Evolutionary conservation across 139 green algal genomes (phyloP).

Genomic region (Coelastrella sp.): DNA sequence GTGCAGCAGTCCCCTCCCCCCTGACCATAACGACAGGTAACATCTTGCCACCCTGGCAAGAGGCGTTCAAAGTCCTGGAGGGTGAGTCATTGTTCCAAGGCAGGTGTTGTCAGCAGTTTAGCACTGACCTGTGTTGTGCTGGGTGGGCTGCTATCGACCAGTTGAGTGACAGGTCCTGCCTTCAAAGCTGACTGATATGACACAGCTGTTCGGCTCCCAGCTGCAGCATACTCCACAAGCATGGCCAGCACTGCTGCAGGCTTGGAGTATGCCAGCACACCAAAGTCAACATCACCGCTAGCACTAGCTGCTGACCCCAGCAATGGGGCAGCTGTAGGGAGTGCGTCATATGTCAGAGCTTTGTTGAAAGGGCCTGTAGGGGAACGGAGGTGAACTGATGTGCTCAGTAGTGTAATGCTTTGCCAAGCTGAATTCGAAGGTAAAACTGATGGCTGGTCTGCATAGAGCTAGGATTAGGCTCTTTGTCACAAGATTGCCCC

Average conservation of each 20-base stretch:
- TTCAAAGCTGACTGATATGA: not conserved
- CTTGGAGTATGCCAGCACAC: conserved; percentile 22
- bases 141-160: not conserved
- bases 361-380: not conserved
- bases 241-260: conserved; percentile 4
- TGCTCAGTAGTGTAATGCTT: too few relatives aligned
- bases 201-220: not conserved
- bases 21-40: not conserved
- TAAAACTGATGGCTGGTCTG: too few relatives aligned
- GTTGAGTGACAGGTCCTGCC: not conserved
- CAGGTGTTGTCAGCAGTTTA: not conserved
- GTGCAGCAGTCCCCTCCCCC: too few relatives aligned
- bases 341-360: not conserved
- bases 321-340: not conserved
- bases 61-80: too few relatives aligned
- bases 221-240: not conserved
- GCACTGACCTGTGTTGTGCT: not conserved
- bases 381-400: not conserved
- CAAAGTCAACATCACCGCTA: conserved; percentile 1
- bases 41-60: too few relatives aligned
- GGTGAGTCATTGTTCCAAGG: too few relatives aligned
- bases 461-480: too few relatives aligned
- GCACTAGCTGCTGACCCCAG: not conserved
- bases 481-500: too few relatives aligned
- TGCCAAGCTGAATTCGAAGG: too few relatives aligned